Base-by-base conservation (phyloP, 2,329 filamentous ascomycete genomes). In the Colletotrichum shisoi region DNA sequence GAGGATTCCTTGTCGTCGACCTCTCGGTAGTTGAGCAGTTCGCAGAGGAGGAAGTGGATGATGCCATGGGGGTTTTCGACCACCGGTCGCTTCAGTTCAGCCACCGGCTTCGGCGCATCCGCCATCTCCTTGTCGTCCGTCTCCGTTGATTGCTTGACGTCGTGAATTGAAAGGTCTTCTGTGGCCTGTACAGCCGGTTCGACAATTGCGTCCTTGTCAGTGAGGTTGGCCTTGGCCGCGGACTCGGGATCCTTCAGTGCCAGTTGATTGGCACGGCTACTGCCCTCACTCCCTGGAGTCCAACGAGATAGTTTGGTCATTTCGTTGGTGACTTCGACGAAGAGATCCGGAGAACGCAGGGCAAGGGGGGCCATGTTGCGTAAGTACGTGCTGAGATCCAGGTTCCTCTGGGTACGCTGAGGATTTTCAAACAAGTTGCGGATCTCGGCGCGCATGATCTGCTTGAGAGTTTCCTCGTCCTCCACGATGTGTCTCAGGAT, bases 31-130 rank as follows among this genome's bases (percentile, higher is more conserved):
- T 92, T 94, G 63, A 97, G 84, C 52, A 99, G 82, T 76, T 99
- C 95, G 66, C 92, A 96, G 4, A 99, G 87, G 24, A 99, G 83
- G 78, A 97, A 99, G 74, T 98, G 93, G 65, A 99, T 90, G 3
- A 99, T 93, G 4, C 95, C 95, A 77, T 98, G 95, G 0, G 94
- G 93, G 69, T 95, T 93, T 76, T 97, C 94, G 6, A 97, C 89
- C 13, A 94, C 84, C 1, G 95, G 94, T 9, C 91, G 83, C 78
- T 96, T 97, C 46, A 87, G 79, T 68, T 97, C 93, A 42, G 80
- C 76, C 0, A 80, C 72, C 3, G 82, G 71, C 77, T 94, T 96
- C 3, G 86, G 82, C 21, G 82, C 84, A 72, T 92, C 90, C 2
- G 82, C 77, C 81, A 88, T 86, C 31, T 87, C 84, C 71, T 86